Conservation (phyloP, 1,284 basidiomycete genomes). For the Athelia psychrophila region DNA sequence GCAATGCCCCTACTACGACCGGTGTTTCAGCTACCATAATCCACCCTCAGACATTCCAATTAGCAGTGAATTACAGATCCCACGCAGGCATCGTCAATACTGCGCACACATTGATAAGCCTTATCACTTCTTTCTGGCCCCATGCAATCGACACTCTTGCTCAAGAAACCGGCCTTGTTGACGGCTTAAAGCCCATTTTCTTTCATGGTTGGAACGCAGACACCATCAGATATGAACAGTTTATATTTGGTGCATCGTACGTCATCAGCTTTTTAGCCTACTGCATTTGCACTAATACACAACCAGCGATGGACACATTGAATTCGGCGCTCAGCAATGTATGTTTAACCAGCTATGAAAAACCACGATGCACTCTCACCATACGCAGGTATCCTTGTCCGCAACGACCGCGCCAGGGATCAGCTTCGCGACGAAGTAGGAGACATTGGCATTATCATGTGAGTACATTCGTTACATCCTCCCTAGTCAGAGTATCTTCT, state of each 20-base stretch:
- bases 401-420: constrained; percentile 50
- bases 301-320: constrained; percentile 48
- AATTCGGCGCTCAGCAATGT: constrained; percentile 73
- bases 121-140: constrained; percentile 64
- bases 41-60: constrained; percentile 52
- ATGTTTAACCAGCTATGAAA: constrained; percentile 6
- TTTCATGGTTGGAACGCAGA: constrained; percentile 53
- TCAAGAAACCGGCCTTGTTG: constrained; percentile 55
- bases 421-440: constrained; percentile 54
- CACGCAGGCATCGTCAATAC: constrained; percentile 72
- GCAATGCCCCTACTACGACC: constrained; percentile 11
- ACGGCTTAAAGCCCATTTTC: constrained; percentile 61
- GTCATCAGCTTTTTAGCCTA: background rate
- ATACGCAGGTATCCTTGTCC: constrained; percentile 61
- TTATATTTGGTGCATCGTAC: constrained; percentile 50
- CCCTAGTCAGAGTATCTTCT: background rate
- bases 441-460: constrained; percentile 63
- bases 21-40: constrained; percentile 8
- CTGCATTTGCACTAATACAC: constrained; percentile 4
- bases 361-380: background rate
- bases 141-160: constrained; percentile 60
- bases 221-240: constrained; percentile 52
- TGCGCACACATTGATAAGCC: constrained; percentile 60
- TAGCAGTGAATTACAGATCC: constrained; percentile 67
- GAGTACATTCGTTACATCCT: constrained; percentile 14